Evolutionary conservation across 768 basidiomycete species (phyloP), one percentile per base, ranked within the genome.

Genomic region (Lentinula guzmanii): DNA sequence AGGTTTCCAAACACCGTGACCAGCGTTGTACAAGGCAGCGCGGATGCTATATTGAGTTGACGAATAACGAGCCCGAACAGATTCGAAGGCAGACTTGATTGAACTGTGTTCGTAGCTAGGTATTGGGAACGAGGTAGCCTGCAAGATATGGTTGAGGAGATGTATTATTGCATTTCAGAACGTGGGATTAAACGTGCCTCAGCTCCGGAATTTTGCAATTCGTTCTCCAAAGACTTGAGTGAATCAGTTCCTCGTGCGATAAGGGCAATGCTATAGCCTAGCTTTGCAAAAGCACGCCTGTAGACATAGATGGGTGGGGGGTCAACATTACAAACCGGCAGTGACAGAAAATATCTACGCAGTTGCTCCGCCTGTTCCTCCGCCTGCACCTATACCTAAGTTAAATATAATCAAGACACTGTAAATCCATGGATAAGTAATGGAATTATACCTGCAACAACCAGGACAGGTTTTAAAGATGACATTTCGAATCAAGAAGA

Each of bases 231-330:
- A 31, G 72, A 75, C 51, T 81, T 72, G n/a, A 89, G 75, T 21
- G 79, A 68, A 16, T 81, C 80, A 2, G 75, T 67, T 13, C 84
- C 82, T 52, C 87, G 77, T 11, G 87, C 86, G 41, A 90, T 76
- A 48, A 91, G 73, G 0, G 88, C 89, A 35, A 90, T 79, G 46
- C 77, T 82, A 67, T 89, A 90, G 0, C 88, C 88, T 34, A 81
- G 72, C 66, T 82, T 82, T 5, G 83, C 77, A 62, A 88, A 87
- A 15, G 82, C 64, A 34, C 83, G 86, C 16, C 87, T 87, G 65
- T 8, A 41, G 13, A 24, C 8, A 62, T 16, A 24, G 24, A 24
- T 24, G 24, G 24, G 1, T 53, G 2, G 9, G 33, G 15, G 64
- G 52, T 65, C 50, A 18, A 28, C 9, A 34, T 48, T 35, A 33